phyloP scores from a whole-genome alignment of 768 basidiomycete species.

The Mycena alexandri region DNA sequence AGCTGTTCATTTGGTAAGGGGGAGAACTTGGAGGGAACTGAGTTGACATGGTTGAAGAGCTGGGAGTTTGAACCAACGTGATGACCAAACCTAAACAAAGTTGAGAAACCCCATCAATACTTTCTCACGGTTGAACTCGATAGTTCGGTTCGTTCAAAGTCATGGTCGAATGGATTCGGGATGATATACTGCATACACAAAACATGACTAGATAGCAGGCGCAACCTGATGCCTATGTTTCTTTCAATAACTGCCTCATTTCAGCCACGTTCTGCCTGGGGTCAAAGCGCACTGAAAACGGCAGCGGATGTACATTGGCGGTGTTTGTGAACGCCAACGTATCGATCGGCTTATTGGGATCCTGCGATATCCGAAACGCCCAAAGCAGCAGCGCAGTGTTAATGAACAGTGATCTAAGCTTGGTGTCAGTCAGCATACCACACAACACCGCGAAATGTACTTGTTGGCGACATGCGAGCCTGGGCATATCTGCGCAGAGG shows the following conservation, averaged over 20 bases:
- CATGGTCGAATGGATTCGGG: too few species aligned
- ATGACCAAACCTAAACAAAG: too few species aligned
- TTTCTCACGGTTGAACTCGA: too few species aligned
- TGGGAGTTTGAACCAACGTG: too few species aligned
- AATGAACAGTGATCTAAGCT: conserved; percentile 70
- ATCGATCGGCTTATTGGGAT: conserved; percentile 69
- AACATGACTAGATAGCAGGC: too few species aligned
- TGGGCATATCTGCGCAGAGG: conserved; percentile 64
- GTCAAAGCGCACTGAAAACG: conserved; percentile 70
- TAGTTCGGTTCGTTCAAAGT: too few species aligned
- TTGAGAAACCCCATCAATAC: too few species aligned
- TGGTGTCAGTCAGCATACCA: not conserved
- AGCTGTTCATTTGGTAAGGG: too few species aligned
- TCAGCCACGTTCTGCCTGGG: conserved; percentile 51
- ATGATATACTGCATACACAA: too few species aligned
- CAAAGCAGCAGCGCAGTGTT: conserved; percentile 74
- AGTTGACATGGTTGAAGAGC: not conserved
- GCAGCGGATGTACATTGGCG: conserved; percentile 68
- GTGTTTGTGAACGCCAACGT: conserved; percentile 72
- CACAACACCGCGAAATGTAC: conserved; percentile 43
- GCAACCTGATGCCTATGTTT: too few species aligned
- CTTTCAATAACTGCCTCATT: too few species aligned
- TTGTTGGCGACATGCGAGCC: conserved; percentile 70
- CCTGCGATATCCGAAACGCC: conserved; percentile 70
- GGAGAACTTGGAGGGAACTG: not conserved